Percentiles rank a stretch among this genome's conserved stretches.
Conservation (phyloP, 495 filamentous ascomycete genomes). For the Podospora sp. region DNA sequence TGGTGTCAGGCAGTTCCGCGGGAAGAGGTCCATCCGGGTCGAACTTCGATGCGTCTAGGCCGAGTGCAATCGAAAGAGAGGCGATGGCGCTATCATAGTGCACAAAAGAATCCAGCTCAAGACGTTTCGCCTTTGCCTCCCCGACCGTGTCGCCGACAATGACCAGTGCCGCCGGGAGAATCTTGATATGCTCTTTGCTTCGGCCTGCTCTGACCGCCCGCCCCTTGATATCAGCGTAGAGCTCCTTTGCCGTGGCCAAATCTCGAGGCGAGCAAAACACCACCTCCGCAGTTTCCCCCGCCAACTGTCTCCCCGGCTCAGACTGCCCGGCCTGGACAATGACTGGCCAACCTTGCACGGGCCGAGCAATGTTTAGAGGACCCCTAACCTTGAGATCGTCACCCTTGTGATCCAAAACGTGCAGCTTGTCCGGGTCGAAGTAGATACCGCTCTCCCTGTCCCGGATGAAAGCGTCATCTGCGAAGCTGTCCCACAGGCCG, state of each 20-base stretch:
- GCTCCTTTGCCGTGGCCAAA: slow-evolving; percentile 49
- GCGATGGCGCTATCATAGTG: slow-evolving; percentile 60
- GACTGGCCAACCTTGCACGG: slow-evolving; percentile 59
- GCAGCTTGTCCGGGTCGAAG: slow-evolving; percentile 52
- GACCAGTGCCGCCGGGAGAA: slow-evolving; percentile 56
- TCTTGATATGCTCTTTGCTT: slow-evolving; percentile 50
- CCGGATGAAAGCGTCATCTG: slow-evolving; percentile 56
- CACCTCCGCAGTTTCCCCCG: slow-evolving; percentile 58
- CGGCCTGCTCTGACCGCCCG: slow-evolving; percentile 48
- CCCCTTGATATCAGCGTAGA: slow-evolving; percentile 57
- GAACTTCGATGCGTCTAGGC: slow-evolving; percentile 49
- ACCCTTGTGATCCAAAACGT: slow-evolving; percentile 54
- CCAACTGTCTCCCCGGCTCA: slow-evolving; percentile 55
- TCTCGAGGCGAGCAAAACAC: slow-evolving; percentile 48
- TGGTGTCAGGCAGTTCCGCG: slow-evolving; percentile 53
- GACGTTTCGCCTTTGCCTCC: slow-evolving; percentile 52
- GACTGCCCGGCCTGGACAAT: slow-evolving; percentile 59
- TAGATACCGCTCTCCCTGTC: slow-evolving; percentile 51
- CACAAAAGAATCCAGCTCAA: slow-evolving; percentile 54
- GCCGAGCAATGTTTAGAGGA: slow-evolving; percentile 56
- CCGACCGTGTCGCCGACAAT: slow-evolving; percentile 47
- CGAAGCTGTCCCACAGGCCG: slow-evolving; percentile 60
- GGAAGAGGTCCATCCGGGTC: slow-evolving; percentile 55
- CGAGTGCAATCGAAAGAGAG: slow-evolving; percentile 54
- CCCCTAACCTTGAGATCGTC: slow-evolving; percentile 50